Percentiles rank a stretch among this genome's conserved stretches.
These are phyloP conservation scores for Leucogyrophana mollusca DNA, from an alignment of 768 basidiomycete genomes.

Conservation along the genomic window DNA sequence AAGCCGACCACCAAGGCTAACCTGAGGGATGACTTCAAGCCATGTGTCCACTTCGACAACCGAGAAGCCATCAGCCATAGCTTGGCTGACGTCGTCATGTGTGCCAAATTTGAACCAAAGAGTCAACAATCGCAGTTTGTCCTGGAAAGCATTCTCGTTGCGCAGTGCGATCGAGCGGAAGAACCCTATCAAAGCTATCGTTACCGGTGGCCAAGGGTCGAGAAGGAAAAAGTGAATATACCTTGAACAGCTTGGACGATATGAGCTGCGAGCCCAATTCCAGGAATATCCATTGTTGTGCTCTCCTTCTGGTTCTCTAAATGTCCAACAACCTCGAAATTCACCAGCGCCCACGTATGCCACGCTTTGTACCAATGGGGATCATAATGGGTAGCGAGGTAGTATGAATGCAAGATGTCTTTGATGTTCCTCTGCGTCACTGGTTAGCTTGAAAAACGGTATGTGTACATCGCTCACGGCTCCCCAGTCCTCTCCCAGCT, in stretches of 20 bases:
- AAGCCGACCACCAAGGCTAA: background rate
- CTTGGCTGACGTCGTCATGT: conserved; percentile 84
- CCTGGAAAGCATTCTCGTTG: conserved; percentile 89
- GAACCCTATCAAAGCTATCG: conserved; percentile 58
- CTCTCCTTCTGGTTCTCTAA: conserved; percentile 67
- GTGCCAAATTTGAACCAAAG: conserved; percentile 98
- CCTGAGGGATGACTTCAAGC: conserved; percentile 98
- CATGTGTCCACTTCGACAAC: conserved; percentile 95
- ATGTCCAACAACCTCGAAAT: conserved; percentile 88
- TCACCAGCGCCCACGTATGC: conserved; percentile 98
- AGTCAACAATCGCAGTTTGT: conserved; percentile 88
- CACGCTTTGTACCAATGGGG: conserved; percentile 97
- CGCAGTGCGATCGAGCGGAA: conserved; percentile 92
- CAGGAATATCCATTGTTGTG: conserved; percentile 55
- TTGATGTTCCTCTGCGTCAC: conserved; percentile 67
- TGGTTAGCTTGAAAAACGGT: conserved; percentile 10
- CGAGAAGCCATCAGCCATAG: conserved; percentile 84
- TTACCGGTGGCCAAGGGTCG: background rate
- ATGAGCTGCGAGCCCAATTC: conserved; percentile 69
- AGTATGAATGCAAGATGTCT: conserved; percentile 83
- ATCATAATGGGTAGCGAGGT: conserved; percentile 87
- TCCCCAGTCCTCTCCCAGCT: conserved; percentile 77
- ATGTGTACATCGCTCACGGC: conserved; percentile 47
- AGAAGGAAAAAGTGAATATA: conserved; percentile 25
- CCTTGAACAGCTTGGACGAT: conserved; percentile 94